Evolutionary conservation across 148 eudicot species (phyloP).

Genomic region (Silene uniflora): DNA sequence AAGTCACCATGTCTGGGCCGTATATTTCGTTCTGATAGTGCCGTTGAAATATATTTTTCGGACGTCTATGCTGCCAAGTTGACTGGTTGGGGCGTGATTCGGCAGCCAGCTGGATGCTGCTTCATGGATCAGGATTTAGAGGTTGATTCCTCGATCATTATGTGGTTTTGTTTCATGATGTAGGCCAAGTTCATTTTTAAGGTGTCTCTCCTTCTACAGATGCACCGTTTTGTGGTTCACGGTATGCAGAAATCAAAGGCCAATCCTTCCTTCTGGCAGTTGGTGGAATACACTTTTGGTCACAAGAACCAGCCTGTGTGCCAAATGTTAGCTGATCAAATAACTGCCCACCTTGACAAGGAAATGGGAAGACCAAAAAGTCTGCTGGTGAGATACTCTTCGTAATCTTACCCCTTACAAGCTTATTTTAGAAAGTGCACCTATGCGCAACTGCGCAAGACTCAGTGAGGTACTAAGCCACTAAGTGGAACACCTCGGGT

Average conservation of each 20-base stretch:
- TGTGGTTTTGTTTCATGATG: slow-evolving; percentile 4
- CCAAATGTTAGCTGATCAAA: slow-evolving; percentile 53
- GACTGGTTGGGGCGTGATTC: slow-evolving; percentile 54
- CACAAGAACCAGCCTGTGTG: slow-evolving; percentile 57
- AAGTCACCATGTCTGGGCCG: slow-evolving; percentile 45
- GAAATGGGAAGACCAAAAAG: slow-evolving; percentile 73
- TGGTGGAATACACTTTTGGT: slow-evolving; percentile 69
- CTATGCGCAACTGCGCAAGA: too few species aligned
- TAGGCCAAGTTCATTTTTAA: slow-evolving; percentile 11
- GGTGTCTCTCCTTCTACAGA: slow-evolving; percentile 41
- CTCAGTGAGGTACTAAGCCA: too few species aligned
- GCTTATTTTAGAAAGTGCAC: neutral
- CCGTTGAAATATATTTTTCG: slow-evolving; percentile 43
- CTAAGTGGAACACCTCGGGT: too few species aligned
- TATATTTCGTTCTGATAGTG: slow-evolving; percentile 33
- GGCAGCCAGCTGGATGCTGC: slow-evolving; percentile 40
- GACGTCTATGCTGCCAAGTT: slow-evolving; percentile 73
- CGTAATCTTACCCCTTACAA: neutral
- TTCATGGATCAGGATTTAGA: slow-evolving; percentile 45
- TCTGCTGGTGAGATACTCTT: slow-evolving; percentile 58
- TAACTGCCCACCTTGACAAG: slow-evolving; percentile 38
- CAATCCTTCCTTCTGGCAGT: slow-evolving; percentile 56
- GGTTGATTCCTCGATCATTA: slow-evolving; percentile 33
- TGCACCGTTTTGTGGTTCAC: slow-evolving; percentile 73
- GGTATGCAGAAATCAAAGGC: slow-evolving; percentile 56